phyloP scores from a whole-genome alignment of 371 early-diverging fungal species.

The Mucor racemosus region DNA sequence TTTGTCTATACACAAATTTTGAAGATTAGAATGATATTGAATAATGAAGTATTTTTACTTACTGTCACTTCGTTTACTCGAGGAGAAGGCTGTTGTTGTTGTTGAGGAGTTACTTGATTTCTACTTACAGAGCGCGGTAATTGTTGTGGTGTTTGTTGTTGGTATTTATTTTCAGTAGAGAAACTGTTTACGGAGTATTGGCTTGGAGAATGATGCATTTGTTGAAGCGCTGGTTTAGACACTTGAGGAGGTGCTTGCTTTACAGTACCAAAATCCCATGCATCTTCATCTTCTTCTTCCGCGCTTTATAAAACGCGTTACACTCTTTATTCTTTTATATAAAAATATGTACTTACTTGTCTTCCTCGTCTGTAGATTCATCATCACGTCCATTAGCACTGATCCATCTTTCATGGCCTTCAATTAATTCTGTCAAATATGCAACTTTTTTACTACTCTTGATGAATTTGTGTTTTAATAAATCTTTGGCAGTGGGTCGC shows the following conservation, averaged over 20 bases:
- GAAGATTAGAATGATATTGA: not conserved
- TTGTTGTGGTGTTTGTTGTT: constrained; percentile 16
- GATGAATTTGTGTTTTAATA: constrained; percentile 92
- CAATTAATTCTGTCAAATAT: constrained; percentile 84
- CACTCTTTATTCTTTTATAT: not conserved
- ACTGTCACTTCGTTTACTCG: constrained; percentile 33
- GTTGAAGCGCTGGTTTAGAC: constrained; percentile 30
- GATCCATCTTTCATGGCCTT: constrained; percentile 81
- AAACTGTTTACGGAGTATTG: constrained; percentile 34
- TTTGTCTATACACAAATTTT: constrained; percentile 16
- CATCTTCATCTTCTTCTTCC: constrained; percentile 41
- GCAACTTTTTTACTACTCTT: constrained; percentile 78
- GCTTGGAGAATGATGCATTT: constrained; percentile 26
- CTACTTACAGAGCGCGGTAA: constrained; percentile 23
- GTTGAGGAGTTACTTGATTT: constrained; percentile 28
- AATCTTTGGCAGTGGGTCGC: constrained; percentile 90
- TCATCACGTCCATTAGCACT: constrained; percentile 58
- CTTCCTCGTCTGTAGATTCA: constrained; percentile 65
- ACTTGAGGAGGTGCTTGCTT: constrained; percentile 45
- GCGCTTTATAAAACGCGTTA: constrained; percentile 26
- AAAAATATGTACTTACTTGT: constrained; percentile 34
- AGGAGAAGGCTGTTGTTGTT: constrained; percentile 16
- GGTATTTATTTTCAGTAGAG: constrained; percentile 14
- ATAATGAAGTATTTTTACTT: constrained; percentile 6
- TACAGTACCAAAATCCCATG: constrained; percentile 66